These are phyloP conservation scores for Lizonia empirigonia DNA, from an alignment of 2,329 filamentous ascomycete species.

Conservation along the genomic window DNA sequence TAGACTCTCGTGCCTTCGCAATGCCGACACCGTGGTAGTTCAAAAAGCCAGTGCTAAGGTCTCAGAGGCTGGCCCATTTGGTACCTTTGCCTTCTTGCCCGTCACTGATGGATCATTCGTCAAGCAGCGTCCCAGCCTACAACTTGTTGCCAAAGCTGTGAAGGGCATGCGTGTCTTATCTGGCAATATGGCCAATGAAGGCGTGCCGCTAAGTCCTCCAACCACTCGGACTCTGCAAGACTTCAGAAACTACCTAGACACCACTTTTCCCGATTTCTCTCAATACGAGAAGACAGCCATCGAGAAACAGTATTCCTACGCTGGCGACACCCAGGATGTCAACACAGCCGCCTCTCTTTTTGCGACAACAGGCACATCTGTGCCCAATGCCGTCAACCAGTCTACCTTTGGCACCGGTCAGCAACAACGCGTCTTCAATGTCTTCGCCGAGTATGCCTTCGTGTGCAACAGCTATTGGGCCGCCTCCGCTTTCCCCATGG, in stretches of 20 bases:
- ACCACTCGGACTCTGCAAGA: conserved; percentile 34
- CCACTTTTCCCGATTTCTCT: conserved; percentile 46
- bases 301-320: conserved; percentile 38
- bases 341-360: conserved; percentile 33
- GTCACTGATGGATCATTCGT: conserved; percentile 51
- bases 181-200: conserved; percentile 49
- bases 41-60: conserved; percentile 40
- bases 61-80: conserved; percentile 44
- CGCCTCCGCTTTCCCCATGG: conserved; percentile 42
- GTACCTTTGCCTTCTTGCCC: conserved; percentile 51
- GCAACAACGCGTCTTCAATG: conserved; percentile 48
- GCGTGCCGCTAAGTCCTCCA: conserved; percentile 45
- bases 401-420: conserved; percentile 39
- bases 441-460: conserved; percentile 55
- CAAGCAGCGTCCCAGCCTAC: conserved; percentile 41
- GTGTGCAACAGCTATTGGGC: conserved; percentile 50
- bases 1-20: conserved; percentile 37
- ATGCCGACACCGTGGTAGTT: conserved; percentile 28
- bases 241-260: conserved; percentile 38
- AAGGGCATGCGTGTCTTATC: conserved; percentile 38
- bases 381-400: conserved; percentile 37
- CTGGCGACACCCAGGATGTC: conserved; percentile 30
- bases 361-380: conserved; percentile 30
- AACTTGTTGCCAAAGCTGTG: conserved; percentile 31
- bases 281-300: conserved; percentile 30